Percentiles rank a stretch among this genome's conserved stretches.
Conservation (phyloP, 148 eudicot species). For the Persicaria tinctoria region DNA sequence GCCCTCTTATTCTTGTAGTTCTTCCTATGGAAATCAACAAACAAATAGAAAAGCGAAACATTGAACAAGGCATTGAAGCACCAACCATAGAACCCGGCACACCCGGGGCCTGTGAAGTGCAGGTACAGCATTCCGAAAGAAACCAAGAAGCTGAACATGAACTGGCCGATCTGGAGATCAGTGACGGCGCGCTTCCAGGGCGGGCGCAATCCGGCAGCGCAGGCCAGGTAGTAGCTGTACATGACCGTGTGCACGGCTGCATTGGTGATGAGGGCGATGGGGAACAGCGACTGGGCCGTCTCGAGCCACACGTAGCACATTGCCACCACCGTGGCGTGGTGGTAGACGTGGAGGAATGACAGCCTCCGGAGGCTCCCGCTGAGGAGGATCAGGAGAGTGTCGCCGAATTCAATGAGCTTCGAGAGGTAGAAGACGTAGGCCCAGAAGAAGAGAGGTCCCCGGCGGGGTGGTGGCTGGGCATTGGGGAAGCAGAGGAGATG, state of each 20-base stretch:
- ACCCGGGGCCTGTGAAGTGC: slow-evolving; percentile 43
- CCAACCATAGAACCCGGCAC: slow-evolving; percentile 75
- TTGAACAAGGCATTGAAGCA: slow-evolving; percentile 76
- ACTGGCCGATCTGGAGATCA: slow-evolving; percentile 80
- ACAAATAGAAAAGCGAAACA: slow-evolving; percentile 73
- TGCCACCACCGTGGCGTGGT: slow-evolving; percentile 62
- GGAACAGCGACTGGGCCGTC: slow-evolving; percentile 49
- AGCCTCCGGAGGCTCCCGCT: slow-evolving; percentile 36
- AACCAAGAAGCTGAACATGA: slow-evolving; percentile 62
- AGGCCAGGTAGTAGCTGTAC: slow-evolving; percentile 69
- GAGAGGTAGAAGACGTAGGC: slow-evolving; percentile 79
- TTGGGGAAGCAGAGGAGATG: slow-evolving; percentile 73
- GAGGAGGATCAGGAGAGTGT: slow-evolving; percentile 58
- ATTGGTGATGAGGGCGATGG: slow-evolving; percentile 70
- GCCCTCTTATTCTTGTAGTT: slow-evolving; percentile 41
- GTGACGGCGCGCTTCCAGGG: slow-evolving; percentile 84
- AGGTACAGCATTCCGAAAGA: slow-evolving; percentile 60
- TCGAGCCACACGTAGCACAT: slow-evolving; percentile 79
- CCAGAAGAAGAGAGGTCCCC: slow-evolving; percentile 83
- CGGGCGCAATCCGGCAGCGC: slow-evolving; percentile 60
- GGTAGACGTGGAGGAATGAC: slow-evolving; percentile 93
- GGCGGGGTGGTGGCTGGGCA: slow-evolving; percentile 26
- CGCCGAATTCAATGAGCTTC: slow-evolving; percentile 65
- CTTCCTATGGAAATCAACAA: slow-evolving; percentile 63
- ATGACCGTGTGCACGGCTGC: slow-evolving; percentile 69